Percentiles rank a stretch among this genome's conserved stretches.
Conservation (phyloP, 2,329 filamentous ascomycete species). For the Atkinsonella hypoxylon region DNA sequence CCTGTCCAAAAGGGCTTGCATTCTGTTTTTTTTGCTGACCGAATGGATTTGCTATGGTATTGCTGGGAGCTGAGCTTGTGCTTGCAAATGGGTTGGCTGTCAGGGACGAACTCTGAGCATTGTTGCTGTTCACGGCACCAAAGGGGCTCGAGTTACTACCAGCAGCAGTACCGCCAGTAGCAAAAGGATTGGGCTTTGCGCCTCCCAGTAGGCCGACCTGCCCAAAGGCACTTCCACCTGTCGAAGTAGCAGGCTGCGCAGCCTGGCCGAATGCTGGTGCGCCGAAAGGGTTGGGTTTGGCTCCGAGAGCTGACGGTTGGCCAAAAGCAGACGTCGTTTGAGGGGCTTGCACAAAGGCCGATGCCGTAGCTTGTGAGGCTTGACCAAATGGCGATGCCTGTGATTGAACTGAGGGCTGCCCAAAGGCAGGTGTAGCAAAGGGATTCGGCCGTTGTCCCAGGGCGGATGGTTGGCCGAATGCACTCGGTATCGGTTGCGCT, state of each 20-base stretch:
- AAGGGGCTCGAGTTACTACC: conserved; percentile 14
- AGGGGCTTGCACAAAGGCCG: conserved; percentile 31
- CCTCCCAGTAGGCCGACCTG: conserved; percentile 26
- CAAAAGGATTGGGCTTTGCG: conserved; percentile 27
- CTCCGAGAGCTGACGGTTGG: conserved; percentile 25
- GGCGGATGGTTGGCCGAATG: conserved; percentile 28
- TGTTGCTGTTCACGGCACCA: conserved; percentile 12
- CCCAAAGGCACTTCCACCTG: conserved; percentile 14
- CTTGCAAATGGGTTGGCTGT: conserved; percentile 17
- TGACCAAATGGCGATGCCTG: conserved; percentile 12
- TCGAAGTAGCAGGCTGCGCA: conserved; percentile 12
- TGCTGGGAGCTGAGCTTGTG: neutral
- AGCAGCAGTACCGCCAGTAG: conserved; percentile 6
- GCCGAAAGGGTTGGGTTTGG: conserved; percentile 24
- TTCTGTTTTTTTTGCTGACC: conserved; percentile 2
- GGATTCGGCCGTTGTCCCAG: conserved; percentile 22
- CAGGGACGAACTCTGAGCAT: conserved; percentile 7
- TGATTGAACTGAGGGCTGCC: conserved; percentile 15
- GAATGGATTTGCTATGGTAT: conserved; percentile 13
- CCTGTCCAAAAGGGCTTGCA: conserved; percentile 14
- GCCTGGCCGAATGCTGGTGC: conserved; percentile 23
- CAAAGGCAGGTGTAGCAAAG: conserved; percentile 22
- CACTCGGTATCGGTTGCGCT: conserved; percentile 13
- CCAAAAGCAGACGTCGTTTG: conserved; percentile 24
- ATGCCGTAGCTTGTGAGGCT: conserved; percentile 12